Evolutionary conservation across 768 basidiomycete species (phyloP).

Genomic region (Mycena polygramma): DNA sequence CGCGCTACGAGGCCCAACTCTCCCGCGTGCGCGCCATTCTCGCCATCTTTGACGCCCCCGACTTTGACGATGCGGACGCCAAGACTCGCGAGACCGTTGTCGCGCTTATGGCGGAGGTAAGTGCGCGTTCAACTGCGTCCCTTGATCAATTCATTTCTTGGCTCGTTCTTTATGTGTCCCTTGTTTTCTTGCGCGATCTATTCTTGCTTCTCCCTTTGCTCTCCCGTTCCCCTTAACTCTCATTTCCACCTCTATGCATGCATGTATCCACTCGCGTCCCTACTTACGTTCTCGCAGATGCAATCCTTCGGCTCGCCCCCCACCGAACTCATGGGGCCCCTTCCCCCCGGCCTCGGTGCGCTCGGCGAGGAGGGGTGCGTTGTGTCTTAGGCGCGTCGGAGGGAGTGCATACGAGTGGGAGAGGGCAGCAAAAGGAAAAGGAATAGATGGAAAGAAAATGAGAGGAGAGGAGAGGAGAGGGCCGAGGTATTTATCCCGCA

Average conservation of each 20-base stretch:
- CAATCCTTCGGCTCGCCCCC: slow-evolving; percentile 86
- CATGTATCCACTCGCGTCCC: slow-evolving; percentile 2
- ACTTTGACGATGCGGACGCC: slow-evolving; percentile 69
- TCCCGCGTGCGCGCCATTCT: slow-evolving; percentile 69
- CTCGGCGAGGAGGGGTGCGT: slow-evolving; percentile 65
- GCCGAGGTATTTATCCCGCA: no score
- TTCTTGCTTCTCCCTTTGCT: background rate
- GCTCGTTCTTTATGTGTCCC: background rate
- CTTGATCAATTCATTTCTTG: no score
- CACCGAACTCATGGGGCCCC: slow-evolving; percentile 83
- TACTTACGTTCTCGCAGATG: slow-evolving; percentile 61
- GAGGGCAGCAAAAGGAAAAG: no score
- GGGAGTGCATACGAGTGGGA: no score
- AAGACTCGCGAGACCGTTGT: slow-evolving; percentile 63
- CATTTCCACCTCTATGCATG: background rate
- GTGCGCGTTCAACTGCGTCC: no score
- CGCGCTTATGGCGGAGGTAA: slow-evolving; percentile 82
- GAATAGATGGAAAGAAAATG: no score
- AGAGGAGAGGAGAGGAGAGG: no score
- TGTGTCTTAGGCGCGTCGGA: background rate
- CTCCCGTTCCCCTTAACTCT: background rate
- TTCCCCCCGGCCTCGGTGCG: slow-evolving; percentile 75
- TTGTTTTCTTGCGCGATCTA: background rate
- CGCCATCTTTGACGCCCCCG: slow-evolving; percentile 71
- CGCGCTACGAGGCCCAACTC: slow-evolving; percentile 75